Conservation (phyloP, 1,284 basidiomycete species). For the Cutaneotrichosporon sp. region DNA sequence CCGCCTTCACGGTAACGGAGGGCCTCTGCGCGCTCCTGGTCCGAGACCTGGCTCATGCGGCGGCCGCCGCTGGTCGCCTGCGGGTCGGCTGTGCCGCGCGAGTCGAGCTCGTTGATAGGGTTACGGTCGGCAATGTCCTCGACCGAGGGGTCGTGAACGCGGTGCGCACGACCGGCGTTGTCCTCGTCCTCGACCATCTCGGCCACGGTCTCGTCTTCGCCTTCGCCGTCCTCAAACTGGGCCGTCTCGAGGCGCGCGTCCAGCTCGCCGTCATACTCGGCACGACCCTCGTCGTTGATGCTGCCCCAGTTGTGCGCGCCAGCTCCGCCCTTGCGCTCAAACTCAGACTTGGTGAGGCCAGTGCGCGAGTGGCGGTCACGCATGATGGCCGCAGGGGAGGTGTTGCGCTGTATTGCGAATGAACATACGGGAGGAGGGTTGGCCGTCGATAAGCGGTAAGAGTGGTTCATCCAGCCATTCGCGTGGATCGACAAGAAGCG, state of each 20-base stretch:
- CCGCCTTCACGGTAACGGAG: conserved; percentile 41
- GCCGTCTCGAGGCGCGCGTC: conserved; percentile 47
- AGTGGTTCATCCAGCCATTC: neutral
- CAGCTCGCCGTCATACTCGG: conserved; percentile 42
- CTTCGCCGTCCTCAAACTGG: conserved; percentile 51
- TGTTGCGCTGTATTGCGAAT: conserved; percentile 48
- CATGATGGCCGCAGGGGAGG: conserved; percentile 64
- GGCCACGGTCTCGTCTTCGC: conserved; percentile 2
- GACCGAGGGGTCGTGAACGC: neutral
- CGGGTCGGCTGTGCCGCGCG: conserved; percentile 18
- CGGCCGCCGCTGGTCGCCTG: conserved; percentile 16
- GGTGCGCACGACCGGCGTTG: neutral
- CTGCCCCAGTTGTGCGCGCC: conserved; percentile 80
- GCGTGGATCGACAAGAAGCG: neutral
- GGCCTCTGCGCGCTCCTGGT: conserved; percentile 59
- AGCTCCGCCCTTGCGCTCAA: conserved; percentile 64
- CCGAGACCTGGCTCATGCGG: conserved; percentile 50
- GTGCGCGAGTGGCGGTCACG: conserved; percentile 69
- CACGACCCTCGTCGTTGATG: conserved; percentile 58
- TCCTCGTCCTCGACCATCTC: neutral
- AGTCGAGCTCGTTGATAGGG: conserved; percentile 28
- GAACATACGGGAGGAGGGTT: neutral
- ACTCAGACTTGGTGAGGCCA: conserved; percentile 63
- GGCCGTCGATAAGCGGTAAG: neutral
- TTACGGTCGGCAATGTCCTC: conserved; percentile 8